Base-by-base conservation (phyloP, 1,139 yeast genomes). In the Hemisphaericaspora xylofermentans region DNA sequence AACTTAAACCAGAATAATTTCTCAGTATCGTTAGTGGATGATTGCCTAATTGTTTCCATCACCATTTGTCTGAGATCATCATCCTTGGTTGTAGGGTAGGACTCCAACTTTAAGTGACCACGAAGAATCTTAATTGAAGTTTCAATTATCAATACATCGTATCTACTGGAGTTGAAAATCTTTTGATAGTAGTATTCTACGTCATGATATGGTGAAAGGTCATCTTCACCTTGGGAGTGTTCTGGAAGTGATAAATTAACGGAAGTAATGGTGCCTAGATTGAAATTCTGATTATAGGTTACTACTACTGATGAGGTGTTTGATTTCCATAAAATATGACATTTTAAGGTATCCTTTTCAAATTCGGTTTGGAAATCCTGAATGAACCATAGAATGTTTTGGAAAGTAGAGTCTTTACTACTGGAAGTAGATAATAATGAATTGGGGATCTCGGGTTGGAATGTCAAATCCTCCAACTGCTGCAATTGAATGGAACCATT, bases 271-370 rank as follows among this genome's bases (percentile, higher is more conserved):
- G 53, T 36, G 1, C 65, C 68, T 25, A 48, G 48, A 7, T 44
- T 36, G 10, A 50, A 19, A 36, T 55, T 47, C 2, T 62, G 34
- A 0, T 42, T 36, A 39, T 65, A 64, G 2, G 54, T 50, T 7
- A 58, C 56, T 19, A 78, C 54, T 19, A 71, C 63, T 3, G 83
- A 75, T 1, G 79, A 68, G 2, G 78, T 74, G 47, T 83, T 82
- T 44, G 86, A 79, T 51, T 82, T 83, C 87, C 87, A 82, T 32
- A 82, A 62, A 1, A 78, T 60, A 40, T 62, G 53, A 41, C 61
- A 59, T 15, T 46, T 46, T 46, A 67, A 34, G 42, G 51, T 15
- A 47, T 50, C 37, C 13, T 35, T 12, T 18, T 29, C 6, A 60
- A 61, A 43, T 62, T 76, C 48, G 9, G 54, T 42, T 24, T 51